phyloP scores from a whole-genome alignment of 2,329 filamentous ascomycete species.

The Pezicula radicicola region DNA sequence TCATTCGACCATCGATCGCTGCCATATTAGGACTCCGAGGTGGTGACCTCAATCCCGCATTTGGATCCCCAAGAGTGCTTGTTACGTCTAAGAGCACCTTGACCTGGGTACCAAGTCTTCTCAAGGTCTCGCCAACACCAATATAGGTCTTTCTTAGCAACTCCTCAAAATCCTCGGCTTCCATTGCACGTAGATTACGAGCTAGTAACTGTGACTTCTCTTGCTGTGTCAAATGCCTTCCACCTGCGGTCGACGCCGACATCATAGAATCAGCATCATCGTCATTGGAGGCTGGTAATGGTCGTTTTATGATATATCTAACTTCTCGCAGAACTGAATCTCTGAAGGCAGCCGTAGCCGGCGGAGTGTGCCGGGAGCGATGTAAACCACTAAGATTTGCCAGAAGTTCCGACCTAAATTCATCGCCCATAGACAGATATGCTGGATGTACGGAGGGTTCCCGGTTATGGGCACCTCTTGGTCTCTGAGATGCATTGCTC shows the following conservation, averaged over 20 bases:
- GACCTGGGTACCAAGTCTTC: constrained; percentile 83
- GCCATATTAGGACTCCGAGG: constrained; percentile 26
- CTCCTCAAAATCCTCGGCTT: constrained; percentile 79
- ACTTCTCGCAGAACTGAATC: constrained; percentile 84
- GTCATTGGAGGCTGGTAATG: constrained; percentile 88
- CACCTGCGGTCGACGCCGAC: constrained; percentile 74
- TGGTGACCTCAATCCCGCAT: constrained; percentile 23
- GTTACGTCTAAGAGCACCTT: constrained; percentile 95
- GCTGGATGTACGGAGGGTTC: constrained; percentile 70
- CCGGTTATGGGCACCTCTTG: constrained; percentile 64
- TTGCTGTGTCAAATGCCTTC: constrained; percentile 69
- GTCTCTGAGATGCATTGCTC: constrained; percentile 72
- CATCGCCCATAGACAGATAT: constrained; percentile 72
- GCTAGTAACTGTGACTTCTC: constrained; percentile 89
- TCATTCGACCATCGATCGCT: constrained; percentile 22
- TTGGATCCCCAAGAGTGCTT: constrained; percentile 49
- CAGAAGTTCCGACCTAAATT: constrained; percentile 67
- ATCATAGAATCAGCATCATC: constrained; percentile 91
- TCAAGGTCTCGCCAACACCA: constrained; percentile 79
- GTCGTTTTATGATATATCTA: constrained; percentile 76
- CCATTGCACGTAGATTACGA: constrained; percentile 80
- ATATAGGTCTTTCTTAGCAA: constrained; percentile 82
- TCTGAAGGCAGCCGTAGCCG: constrained; percentile 80
- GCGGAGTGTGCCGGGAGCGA: constrained; percentile 73
- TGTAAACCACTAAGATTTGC: constrained; percentile 76